phyloP scores from a whole-genome alignment of 768 basidiomycete species.

The Pulveroboletus frians region DNA sequence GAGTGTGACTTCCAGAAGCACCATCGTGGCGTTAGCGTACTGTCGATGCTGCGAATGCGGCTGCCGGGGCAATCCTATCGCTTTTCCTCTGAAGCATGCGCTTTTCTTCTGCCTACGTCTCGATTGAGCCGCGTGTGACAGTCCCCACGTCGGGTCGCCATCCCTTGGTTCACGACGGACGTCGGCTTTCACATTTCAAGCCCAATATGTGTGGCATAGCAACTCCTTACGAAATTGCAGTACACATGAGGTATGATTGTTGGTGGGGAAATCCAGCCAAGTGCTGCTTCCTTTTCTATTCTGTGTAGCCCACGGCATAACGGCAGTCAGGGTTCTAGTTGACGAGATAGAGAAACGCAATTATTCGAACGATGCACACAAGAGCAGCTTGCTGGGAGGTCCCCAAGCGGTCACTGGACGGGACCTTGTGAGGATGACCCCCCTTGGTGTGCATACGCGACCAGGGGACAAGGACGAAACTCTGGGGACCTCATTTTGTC shows the following conservation, averaged over 20 bases:
- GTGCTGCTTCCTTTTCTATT: slow-evolving; percentile 16
- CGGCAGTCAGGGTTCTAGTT: slow-evolving; percentile 9
- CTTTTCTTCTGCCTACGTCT: not conserved
- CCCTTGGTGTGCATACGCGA: not conserved
- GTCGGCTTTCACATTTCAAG: not conserved
- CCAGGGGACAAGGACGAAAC: not conserved
- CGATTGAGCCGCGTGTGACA: not conserved
- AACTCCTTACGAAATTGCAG: slow-evolving; percentile 9
- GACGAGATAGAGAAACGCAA: not conserved
- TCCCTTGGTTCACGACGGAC: not conserved
- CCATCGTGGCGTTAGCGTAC: slow-evolving; percentile 12
- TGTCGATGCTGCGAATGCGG: not conserved
- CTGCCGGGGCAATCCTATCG: not conserved
- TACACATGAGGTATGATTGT: not conserved
- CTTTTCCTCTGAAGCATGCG: not conserved
- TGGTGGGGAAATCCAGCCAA: slow-evolving; percentile 4
- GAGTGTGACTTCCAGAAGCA: slow-evolving; percentile 3
- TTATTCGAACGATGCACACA: not conserved
- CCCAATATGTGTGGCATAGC: slow-evolving; percentile 21
- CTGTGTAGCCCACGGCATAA: slow-evolving; percentile 12
- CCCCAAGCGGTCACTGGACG: not conserved
- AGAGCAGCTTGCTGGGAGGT: not conserved
- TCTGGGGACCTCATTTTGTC: slow-evolving; percentile 8
- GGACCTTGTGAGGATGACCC: not conserved
- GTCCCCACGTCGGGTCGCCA: not conserved